Base-by-base conservation (phyloP, 495 filamentous ascomycete genomes). In the Cercophora scortea region DNA sequence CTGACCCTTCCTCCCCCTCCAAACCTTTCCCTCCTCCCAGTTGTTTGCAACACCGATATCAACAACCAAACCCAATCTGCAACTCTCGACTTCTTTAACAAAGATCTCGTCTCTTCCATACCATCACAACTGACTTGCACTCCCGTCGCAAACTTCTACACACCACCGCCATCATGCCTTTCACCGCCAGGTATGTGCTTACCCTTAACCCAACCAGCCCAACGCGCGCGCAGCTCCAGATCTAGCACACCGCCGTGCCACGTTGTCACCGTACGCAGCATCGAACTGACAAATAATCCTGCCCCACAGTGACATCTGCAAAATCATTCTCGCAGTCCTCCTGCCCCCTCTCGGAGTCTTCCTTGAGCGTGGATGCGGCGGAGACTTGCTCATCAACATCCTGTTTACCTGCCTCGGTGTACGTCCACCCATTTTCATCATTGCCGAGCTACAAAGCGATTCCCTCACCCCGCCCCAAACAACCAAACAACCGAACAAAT, bases 371-470 rank as follows among this genome's bases (percentile, higher is more conserved):
- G 90, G 90, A 62, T 96, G 91, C 74, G 86, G 86, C 63, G 79
- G 83, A 49, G 89, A 95, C 67, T 70, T 97, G 52, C 71, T 89
- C 60, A 90, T 97, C 81, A 96, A 96, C 76, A 88, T 96, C 75
- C 79, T 84, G 57, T 77, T 96, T 62, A 95, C 91, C 42, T 79
- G 90, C 60, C 78, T 95, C 60, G 86, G 85, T 52, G 64, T 90
- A 83, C n/a, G n/a, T n/a, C n/a, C n/a, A n/a, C n/a, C n/a, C n/a
- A n/a, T n/a, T n/a, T n/a, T n/a, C n/a, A n/a, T n/a, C n/a, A n/a
- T n/a, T n/a, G n/a, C n/a, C n/a, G n/a, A n/a, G n/a, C n/a, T n/a
- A n/a, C n/a, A n/a, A n/a, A n/a, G n/a, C n/a, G n/a, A n/a, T n/a
- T n/a, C n/a, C n/a, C n/a, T n/a, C n/a, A n/a, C n/a, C n/a, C 11